Base-by-base conservation (phyloP, 192 early-diverging fungal species). In the Backusella australiensis region DNA sequence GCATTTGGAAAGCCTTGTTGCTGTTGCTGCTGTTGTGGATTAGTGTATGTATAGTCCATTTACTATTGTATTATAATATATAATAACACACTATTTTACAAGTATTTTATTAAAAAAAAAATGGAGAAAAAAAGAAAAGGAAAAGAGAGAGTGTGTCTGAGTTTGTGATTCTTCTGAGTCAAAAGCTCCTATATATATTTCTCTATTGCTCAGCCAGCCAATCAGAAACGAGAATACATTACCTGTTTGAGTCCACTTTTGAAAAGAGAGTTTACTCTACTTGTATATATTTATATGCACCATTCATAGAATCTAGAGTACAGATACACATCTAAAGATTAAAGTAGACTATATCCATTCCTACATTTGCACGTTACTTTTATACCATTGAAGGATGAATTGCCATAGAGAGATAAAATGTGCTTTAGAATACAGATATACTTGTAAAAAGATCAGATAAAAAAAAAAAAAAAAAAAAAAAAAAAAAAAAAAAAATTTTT, bases 11-110 rank as follows among this genome's bases (percentile, higher is more conserved):
- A 32, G 23, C 70, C 46, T 67, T 39, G 52, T 67, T 39, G 52
- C 39, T 82, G 74, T 21, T 78, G 72, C 38, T 36, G 72, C 36
- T 36, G 72, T 63, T 59, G 72, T 38, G 52, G 72, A 74, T 74
- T 52, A 41, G 72, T 74, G 56, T 74, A 74, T 34, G 53, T 74
- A 59, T 74, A 74, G 38, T 74, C 72, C 72, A 74, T 74, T 68
- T 34, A 36, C 56, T 68, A 49, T n/a, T 49, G 11, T 49, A 49
- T n/a, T n/a, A 49, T 7, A 49, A 49, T 49, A 49, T 17, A 44
- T 44, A 17, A 44, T 17, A 44, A 44, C 42, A 49, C 46, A 44
- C 42, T 44, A 44, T 49, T 49, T 49, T 44, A 14, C 4, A 42
- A 17, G 5, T 46, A 49, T 49, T 44, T 15, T 44, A 17, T 44